Evolutionary conservation across 2,329 filamentous ascomycete species (phyloP).

Genomic region (Arthrobotrys megalospora): DNA sequence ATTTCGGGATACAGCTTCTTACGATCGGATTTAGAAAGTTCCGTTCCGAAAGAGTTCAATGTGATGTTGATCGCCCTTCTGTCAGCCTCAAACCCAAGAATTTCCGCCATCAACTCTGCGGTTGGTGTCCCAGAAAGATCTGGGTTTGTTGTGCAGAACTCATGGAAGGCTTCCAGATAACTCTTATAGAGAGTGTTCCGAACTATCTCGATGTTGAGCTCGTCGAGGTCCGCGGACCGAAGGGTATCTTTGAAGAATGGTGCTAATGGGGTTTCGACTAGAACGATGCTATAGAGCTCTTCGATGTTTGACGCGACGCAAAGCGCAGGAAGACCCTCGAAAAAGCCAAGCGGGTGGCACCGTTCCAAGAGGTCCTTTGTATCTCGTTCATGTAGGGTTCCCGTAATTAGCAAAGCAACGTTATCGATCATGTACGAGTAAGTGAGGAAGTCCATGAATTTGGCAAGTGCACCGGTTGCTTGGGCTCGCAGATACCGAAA

Average conservation of each 20-base stretch:
- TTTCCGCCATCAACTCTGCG: slow-evolving; percentile 93
- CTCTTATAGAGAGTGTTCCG: slow-evolving; percentile 99
- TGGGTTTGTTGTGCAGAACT: slow-evolving; percentile 90
- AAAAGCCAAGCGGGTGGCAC: slow-evolving; percentile 98
- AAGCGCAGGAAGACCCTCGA: slow-evolving; percentile 98
- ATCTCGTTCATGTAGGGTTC: slow-evolving; percentile 96
- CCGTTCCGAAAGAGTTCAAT: slow-evolving; percentile 97
- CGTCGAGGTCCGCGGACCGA: slow-evolving; percentile 95
- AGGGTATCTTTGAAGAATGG: slow-evolving; percentile 98
- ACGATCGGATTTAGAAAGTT: slow-evolving; percentile 91
- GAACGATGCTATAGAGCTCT: slow-evolving; percentile 96
- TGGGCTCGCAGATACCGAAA: slow-evolving; percentile 97
- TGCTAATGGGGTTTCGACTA: slow-evolving; percentile 95
- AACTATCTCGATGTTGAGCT: slow-evolving; percentile 99
- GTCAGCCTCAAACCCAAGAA: slow-evolving; percentile 96
- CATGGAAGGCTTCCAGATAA: slow-evolving; percentile 97
- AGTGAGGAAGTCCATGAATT: slow-evolving; percentile 98
- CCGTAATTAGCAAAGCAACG: slow-evolving; percentile 96
- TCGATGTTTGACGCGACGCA: slow-evolving; percentile 99
- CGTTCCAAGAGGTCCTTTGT: slow-evolving; percentile 94
- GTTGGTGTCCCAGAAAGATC: slow-evolving; percentile 92
- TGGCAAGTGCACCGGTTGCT: slow-evolving; percentile 88
- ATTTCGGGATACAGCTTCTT: slow-evolving; percentile 97
- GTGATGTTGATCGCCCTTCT: slow-evolving; percentile 98
- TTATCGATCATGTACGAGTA: slow-evolving; percentile 99